Conservation (phyloP, 2,329 filamentous ascomycete genomes). For the Hymenoscyphus scutula region DNA sequence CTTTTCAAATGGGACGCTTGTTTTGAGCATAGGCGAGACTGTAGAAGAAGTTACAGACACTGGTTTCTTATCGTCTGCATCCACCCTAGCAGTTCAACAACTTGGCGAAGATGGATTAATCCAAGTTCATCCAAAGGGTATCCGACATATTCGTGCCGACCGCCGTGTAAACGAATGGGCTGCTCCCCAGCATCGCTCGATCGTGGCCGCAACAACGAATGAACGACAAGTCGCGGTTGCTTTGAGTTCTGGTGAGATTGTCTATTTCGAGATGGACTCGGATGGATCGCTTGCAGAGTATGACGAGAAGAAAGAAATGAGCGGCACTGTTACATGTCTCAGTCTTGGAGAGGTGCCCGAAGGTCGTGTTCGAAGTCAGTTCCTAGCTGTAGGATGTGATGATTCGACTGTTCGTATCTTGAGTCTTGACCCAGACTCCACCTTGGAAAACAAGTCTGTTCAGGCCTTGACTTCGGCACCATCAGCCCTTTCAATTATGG, state of each 20-base stretch:
- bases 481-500: slow-evolving; percentile 84
- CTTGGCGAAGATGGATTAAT: slow-evolving; percentile 90
- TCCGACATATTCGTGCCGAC: slow-evolving; percentile 79
- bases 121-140: slow-evolving; percentile 95
- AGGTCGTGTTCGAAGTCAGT: slow-evolving; percentile 83
- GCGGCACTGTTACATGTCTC: slow-evolving; percentile 90
- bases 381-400: slow-evolving; percentile 93
- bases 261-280: slow-evolving; percentile 95
- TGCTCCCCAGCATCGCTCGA: slow-evolving; percentile 88
- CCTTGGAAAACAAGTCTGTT: slow-evolving; percentile 88
- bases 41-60: slow-evolving; percentile 95
- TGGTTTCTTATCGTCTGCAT: slow-evolving; percentile 83
- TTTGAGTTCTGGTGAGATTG: slow-evolving; percentile 91
- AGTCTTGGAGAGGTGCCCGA: slow-evolving; percentile 91
- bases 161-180: slow-evolving; percentile 88
- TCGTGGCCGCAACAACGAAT: slow-evolving; percentile 92
- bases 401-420: slow-evolving; percentile 94
- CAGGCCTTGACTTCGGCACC: slow-evolving; percentile 90
- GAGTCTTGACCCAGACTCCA: slow-evolving; percentile 85
- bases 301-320: slow-evolving; percentile 92
- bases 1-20: slow-evolving; percentile 84
- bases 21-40: slow-evolving; percentile 92
- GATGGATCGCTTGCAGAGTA: slow-evolving; percentile 92
- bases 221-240: slow-evolving; percentile 90
- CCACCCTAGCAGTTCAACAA: slow-evolving; percentile 89